phyloP scores from a whole-genome alignment of 2,329 filamentous ascomycete species.

The Cercospora zeina region DNA sequence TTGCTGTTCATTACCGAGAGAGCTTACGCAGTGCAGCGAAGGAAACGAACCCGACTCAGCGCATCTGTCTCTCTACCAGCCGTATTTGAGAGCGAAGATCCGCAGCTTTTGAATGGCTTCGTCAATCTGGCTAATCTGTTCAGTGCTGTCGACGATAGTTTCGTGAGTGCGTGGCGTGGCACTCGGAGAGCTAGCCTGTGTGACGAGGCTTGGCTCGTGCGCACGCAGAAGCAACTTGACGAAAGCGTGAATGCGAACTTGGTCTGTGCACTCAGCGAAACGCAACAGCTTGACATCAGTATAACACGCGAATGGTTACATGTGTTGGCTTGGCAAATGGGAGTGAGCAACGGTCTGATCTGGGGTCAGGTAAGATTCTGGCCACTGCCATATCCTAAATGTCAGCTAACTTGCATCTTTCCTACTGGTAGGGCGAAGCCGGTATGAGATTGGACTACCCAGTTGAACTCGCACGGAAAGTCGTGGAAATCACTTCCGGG shows the following conservation, averaged over 20 bases:
- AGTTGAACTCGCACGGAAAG: conserved; percentile 40
- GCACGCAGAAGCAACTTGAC: conserved; percentile 41
- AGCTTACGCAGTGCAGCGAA: conserved; percentile 42
- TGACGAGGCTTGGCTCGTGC: conserved; percentile 39
- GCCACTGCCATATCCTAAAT: background rate
- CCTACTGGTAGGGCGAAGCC: conserved; percentile 31
- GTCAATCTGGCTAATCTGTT: conserved; percentile 42
- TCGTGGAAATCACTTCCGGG: conserved; percentile 38
- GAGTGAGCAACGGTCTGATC: conserved; percentile 41
- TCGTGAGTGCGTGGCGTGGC: conserved; percentile 41
- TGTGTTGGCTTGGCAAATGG: conserved; percentile 43
- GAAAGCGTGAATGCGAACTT: conserved; percentile 33
- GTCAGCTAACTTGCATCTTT: background rate
- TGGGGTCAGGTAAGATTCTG: conserved; percentile 31
- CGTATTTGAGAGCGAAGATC: conserved; percentile 41
- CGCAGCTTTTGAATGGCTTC: conserved; percentile 40
- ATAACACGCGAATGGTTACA: conserved; percentile 42
- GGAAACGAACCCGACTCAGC: conserved; percentile 39
- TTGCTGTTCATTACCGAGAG: conserved; percentile 42
- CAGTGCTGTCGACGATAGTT: conserved; percentile 41
- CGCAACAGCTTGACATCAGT: conserved; percentile 41
- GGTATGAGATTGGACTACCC: conserved; percentile 43
- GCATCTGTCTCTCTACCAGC: conserved; percentile 37
- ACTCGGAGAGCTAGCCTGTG: conserved; percentile 39
- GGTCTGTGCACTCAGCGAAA: conserved; percentile 38